phyloP scores from a whole-genome alignment of 2,329 filamentous ascomycete species.

The Ophiobolus disseminans region DNA sequence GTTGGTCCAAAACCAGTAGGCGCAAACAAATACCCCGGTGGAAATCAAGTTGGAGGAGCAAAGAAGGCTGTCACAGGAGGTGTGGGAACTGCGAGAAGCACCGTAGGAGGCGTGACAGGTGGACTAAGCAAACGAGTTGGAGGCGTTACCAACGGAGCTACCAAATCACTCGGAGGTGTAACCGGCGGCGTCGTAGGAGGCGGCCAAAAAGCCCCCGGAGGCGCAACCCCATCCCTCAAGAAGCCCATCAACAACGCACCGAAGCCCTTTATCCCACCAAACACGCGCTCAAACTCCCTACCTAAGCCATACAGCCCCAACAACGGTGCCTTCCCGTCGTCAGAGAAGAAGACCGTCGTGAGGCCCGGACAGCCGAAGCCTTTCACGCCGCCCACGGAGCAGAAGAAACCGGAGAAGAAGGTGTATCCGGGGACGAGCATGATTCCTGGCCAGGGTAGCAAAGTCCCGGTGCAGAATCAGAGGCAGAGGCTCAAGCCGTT shows the following conservation, averaged over 20 bases:
- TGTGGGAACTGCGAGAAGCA: conserved; percentile 15
- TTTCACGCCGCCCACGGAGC: conserved; percentile 25
- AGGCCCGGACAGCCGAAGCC: conserved; percentile 36
- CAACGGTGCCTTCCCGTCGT: conserved; percentile 14
- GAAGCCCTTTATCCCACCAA: conserved; percentile 3
- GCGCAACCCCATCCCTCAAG: conserved; percentile 14
- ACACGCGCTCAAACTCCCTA: conserved; percentile 11
- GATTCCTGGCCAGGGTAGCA: conserved; percentile 33
- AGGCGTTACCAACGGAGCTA: not conserved
- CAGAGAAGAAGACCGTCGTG: conserved; percentile 38
- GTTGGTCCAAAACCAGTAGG: conserved; percentile 28
- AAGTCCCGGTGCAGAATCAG: conserved; percentile 33
- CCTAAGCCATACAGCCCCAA: conserved; percentile 28
- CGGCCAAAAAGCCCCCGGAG: conserved; percentile 17
- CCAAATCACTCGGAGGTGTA: conserved; percentile 7
- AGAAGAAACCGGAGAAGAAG: conserved; percentile 20
- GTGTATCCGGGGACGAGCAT: conserved; percentile 43
- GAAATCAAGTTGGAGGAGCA: conserved; percentile 26
- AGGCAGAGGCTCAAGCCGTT: conserved; percentile 34
- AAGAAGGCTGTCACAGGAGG: conserved; percentile 30
- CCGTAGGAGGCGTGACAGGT: conserved; percentile 15
- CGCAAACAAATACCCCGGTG: conserved; percentile 37
- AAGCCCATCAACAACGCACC: not conserved
- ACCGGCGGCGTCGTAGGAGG: conserved; percentile 13
- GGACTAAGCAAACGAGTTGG: not conserved